These are phyloP conservation scores for Lojkania enalia DNA, from an alignment of 2,329 filamentous ascomycete genomes.

Conservation along the genomic window DNA sequence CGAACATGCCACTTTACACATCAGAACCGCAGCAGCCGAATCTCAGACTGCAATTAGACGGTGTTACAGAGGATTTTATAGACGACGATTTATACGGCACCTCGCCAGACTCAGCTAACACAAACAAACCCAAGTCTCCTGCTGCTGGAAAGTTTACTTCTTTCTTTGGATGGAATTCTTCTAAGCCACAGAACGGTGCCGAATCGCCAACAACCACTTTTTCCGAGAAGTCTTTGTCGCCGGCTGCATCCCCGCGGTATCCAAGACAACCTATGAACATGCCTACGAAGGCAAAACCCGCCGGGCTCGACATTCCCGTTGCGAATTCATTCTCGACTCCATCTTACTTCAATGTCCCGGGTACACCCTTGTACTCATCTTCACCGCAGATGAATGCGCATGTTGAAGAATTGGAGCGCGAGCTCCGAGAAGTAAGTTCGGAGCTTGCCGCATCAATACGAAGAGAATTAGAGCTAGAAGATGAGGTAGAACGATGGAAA, in stretches of 20 bases:
- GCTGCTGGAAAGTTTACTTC: conserved; percentile 61
- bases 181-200: conserved; percentile 55
- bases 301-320: conserved; percentile 55
- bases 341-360: conserved; percentile 52
- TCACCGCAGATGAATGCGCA: conserved; percentile 57
- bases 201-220: conserved; percentile 66
- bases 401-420: conserved; percentile 89
- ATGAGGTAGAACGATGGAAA: conserved; percentile 86
- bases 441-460: conserved; percentile 92
- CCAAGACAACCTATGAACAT: conserved; percentile 28
- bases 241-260: conserved; percentile 58
- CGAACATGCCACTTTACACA: conserved; percentile 42
- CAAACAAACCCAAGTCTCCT: conserved; percentile 49
- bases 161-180: conserved; percentile 69
- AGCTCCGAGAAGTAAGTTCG: conserved; percentile 87
- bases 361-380: conserved; percentile 49
- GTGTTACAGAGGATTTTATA: conserved; percentile 42
- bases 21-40: conserved; percentile 32
- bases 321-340: conserved; percentile 50
- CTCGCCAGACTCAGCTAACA: conserved; percentile 30
- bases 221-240: conserved; percentile 63
- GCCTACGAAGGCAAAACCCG: conserved; percentile 45
- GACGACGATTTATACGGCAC: conserved; percentile 39
- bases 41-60: conserved; percentile 41
- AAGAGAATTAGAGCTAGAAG: conserved; percentile 94